Percentiles rank a stretch among this genome's conserved stretches.
These are phyloP conservation scores for Rhamnella rubrinervis DNA, from an alignment of 331 rosid genomes.

Conservation along the genomic window DNA sequence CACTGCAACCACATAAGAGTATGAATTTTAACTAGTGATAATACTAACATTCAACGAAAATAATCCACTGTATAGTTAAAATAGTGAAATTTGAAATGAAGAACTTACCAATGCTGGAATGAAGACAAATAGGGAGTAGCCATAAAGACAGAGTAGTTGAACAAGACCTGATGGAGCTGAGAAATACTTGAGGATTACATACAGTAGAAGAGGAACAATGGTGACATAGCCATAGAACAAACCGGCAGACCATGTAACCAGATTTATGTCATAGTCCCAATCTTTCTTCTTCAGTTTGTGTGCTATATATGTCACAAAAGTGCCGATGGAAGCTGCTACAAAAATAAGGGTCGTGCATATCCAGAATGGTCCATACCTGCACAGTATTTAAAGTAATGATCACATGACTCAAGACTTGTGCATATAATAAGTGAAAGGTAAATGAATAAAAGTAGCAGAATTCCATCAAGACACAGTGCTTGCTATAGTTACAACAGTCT, in stretches of 20 bases:
- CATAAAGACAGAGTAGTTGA: conserved; percentile 89
- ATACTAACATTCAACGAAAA: neutral
- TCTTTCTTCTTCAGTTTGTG: conserved; percentile 75
- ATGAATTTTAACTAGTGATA: conserved; percentile 12
- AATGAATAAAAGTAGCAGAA: neutral
- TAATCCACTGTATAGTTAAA: neutral
- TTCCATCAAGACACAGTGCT: neutral
- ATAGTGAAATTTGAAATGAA: conserved; percentile 15
- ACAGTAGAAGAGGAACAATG: conserved; percentile 70
- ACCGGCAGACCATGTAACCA: conserved; percentile 95
- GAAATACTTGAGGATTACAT: conserved; percentile 81
- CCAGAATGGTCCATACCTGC: conserved; percentile 99
- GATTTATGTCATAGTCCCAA: conserved; percentile 91
- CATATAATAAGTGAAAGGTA: neutral
- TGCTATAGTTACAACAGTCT: no score
- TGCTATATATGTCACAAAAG: conserved; percentile 84
- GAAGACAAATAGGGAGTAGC: conserved; percentile 86
- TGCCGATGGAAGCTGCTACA: conserved; percentile 91
- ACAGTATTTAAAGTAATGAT: conserved; percentile 23
- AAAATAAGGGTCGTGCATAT: conserved; percentile 92
- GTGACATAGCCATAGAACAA: conserved; percentile 92
- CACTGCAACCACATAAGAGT: conserved; percentile 58
- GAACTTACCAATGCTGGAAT: conserved; percentile 88
- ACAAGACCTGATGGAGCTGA: conserved; percentile 91
- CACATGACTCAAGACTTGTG: neutral